phyloP scores from a whole-genome alignment of 192 early-diverging fungal species.

The Mortierella antarctica region DNA sequence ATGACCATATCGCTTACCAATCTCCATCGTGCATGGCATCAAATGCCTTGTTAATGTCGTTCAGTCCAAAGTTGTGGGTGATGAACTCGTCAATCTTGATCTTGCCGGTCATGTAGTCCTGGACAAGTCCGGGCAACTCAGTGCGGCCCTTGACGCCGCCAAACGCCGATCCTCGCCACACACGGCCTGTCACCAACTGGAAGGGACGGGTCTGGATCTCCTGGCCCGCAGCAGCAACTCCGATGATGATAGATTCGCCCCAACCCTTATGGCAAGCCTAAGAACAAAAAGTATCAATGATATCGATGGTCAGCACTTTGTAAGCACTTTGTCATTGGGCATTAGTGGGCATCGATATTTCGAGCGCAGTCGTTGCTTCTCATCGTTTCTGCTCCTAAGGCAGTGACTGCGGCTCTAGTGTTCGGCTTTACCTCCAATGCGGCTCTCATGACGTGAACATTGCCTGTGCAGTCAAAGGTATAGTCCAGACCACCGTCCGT shows the following conservation, averaged over 20 bases:
- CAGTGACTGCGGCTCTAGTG: too few species aligned
- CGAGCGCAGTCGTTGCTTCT: too few species aligned
- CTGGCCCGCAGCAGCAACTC: constrained; percentile 92
- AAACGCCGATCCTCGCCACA: constrained; percentile 97
- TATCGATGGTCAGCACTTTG: neutral
- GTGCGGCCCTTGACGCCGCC: constrained; percentile 96
- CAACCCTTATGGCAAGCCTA: constrained; percentile 87
- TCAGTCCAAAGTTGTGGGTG: constrained; percentile 83
- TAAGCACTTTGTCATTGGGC: neutral
- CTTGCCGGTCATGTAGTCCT: constrained; percentile 85
- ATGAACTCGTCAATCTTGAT: constrained; percentile 94
- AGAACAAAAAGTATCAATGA: neutral
- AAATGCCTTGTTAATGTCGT: constrained; percentile 94
- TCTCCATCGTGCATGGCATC: constrained; percentile 87
- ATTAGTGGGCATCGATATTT: too few species aligned
- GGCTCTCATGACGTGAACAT: constrained; percentile 92
- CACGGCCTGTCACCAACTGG: constrained; percentile 95
- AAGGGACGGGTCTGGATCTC: constrained; percentile 96
- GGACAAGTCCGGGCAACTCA: constrained; percentile 87
- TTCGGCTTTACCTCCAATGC: constrained; percentile 78
- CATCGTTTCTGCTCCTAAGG: too few species aligned
- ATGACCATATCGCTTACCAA: constrained; percentile 55
- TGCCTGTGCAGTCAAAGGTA: constrained; percentile 96
- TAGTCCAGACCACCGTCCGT: constrained; percentile 97
- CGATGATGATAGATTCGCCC: constrained; percentile 91